Evolutionary conservation across 345 rosid species (phyloP).

Genomic region (Turnera subulata): DNA sequence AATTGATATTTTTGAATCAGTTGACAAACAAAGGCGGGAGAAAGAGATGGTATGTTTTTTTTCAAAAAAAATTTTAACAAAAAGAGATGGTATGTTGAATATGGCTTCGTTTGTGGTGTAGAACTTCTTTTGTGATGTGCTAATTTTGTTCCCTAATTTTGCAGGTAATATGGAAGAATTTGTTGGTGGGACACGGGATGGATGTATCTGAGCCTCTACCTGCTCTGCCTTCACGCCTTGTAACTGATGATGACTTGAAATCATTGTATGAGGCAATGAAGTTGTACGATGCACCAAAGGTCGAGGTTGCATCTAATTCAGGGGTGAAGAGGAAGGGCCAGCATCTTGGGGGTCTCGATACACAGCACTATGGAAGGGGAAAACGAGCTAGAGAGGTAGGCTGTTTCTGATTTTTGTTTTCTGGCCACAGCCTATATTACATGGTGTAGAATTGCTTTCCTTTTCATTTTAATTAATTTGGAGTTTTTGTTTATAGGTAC

Average conservation of each 20-base stretch:
- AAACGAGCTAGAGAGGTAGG: conserved; percentile 98
- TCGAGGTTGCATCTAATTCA: conserved; percentile 37
- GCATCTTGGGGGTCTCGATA: conserved; percentile 55
- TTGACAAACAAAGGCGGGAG: conserved; percentile 69
- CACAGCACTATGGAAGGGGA: conserved; percentile 83
- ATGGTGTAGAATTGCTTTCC: neutral
- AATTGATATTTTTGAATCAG: conserved; percentile 82
- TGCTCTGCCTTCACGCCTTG: conserved; percentile 75
- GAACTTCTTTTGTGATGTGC: neutral
- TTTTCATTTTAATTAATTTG: conserved; percentile 1
- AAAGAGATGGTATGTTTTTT: too few species aligned
- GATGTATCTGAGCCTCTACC: conserved; percentile 39
- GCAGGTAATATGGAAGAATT: conserved; percentile 70
- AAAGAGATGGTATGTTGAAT: conserved; percentile 54
- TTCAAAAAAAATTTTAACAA: too few species aligned
- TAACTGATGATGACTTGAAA: conserved; percentile 76
- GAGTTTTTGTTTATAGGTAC: conserved; percentile 42
- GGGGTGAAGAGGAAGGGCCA: conserved; percentile 62
- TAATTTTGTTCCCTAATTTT: conserved; percentile 10
- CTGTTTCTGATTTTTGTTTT: conserved; percentile 27
- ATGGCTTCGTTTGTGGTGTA: conserved; percentile 5
- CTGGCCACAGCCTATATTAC: neutral
- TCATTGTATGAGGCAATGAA: conserved; percentile 67
- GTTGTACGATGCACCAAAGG: conserved; percentile 55
- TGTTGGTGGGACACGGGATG: conserved; percentile 44